A percentile compares a stretch with the other conserved stretches of the same genome.
phyloP scores from a whole-genome alignment of 78 protist genomes.

The Dictyostelium brefeldianum region DNA sequence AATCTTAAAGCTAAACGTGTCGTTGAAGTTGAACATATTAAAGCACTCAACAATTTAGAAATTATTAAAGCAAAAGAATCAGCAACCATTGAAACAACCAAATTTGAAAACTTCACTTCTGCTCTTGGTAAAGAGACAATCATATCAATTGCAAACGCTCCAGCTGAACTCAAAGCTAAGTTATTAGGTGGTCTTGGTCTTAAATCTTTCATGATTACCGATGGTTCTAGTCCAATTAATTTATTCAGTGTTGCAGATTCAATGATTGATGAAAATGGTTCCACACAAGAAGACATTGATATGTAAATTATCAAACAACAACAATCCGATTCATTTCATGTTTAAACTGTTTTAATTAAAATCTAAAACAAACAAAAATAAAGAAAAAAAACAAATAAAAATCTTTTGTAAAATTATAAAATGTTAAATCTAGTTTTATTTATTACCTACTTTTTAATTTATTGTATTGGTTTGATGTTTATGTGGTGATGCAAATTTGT shows the following conservation, averaged over 20 bases:
- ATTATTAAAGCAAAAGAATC: slow-evolving; percentile 46
- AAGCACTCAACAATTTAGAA: slow-evolving; percentile 70
- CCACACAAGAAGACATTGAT: no score
- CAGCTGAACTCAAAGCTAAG: slow-evolving; percentile 91
- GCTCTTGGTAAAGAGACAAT: slow-evolving; percentile 90
- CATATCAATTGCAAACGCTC: slow-evolving; percentile 89
- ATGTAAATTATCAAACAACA: no score
- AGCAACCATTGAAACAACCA: slow-evolving; percentile 82
- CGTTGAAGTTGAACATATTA: slow-evolving; percentile 78
- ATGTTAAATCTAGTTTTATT: no score
- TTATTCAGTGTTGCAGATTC: slow-evolving; percentile 87
- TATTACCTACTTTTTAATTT: no score
- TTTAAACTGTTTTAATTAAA: no score
- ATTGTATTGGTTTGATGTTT: no score
- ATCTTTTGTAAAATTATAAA: no score
- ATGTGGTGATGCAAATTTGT: no score
- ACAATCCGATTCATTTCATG: no score
- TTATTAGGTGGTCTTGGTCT: slow-evolving; percentile 87
- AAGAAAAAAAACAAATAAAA: no score
- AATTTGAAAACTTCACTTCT: slow-evolving; percentile 69
- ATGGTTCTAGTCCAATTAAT: slow-evolving; percentile 90
- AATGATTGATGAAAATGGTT: no score
- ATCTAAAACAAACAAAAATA: no score
- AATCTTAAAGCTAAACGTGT: slow-evolving; percentile 26
- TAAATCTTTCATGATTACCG: slow-evolving; percentile 87